Evolutionary conservation across 805 yeast genomes (phyloP).

Genomic region (Starmerella davenportii): DNA sequence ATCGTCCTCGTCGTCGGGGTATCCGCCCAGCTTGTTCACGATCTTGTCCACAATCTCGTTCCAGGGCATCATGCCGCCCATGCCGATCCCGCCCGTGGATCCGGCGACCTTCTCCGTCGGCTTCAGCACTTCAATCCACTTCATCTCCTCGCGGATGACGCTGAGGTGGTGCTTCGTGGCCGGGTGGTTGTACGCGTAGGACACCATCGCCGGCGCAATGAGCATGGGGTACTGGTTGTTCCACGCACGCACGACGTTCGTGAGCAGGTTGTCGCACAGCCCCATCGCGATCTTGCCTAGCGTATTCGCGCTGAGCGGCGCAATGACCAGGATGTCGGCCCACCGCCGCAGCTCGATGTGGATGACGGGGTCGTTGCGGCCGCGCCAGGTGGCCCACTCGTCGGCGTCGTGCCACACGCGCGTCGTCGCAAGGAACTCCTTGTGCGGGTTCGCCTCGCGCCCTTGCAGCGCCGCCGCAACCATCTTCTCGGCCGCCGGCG

Average conservation of each 20-base stretch:
- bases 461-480: slow-evolving; percentile 14
- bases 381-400: slow-evolving; percentile 83
- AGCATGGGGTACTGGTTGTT: slow-evolving; percentile 76
- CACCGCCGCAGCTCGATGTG: slow-evolving; percentile 90
- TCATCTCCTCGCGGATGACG: slow-evolving; percentile 72
- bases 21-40: slow-evolving; percentile 49
- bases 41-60: slow-evolving; percentile 78
- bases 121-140: slow-evolving; percentile 81
- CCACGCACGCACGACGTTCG: slow-evolving; percentile 90
- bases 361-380: slow-evolving; percentile 72
- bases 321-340: slow-evolving; percentile 86
- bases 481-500: slow-evolving; percentile 74
- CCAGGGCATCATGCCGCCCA: slow-evolving; percentile 99
- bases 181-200: slow-evolving; percentile 76
- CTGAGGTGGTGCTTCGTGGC: slow-evolving; percentile 70
- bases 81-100: slow-evolving; percentile 91
- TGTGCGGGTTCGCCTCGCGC: slow-evolving; percentile 21
- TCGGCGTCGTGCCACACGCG: slow-evolving; percentile 85
- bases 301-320: slow-evolving; percentile 91
- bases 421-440: slow-evolving; percentile 45
- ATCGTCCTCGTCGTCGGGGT: slow-evolving; percentile 39
- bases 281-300: slow-evolving; percentile 79
- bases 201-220: slow-evolving; percentile 91
- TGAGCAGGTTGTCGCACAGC: slow-evolving; percentile 75
- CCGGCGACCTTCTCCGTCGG: slow-evolving; percentile 91